Conservation (phyloP, 2,329 filamentous ascomycete genomes). For the Stachybotrys chartarum region DNA sequence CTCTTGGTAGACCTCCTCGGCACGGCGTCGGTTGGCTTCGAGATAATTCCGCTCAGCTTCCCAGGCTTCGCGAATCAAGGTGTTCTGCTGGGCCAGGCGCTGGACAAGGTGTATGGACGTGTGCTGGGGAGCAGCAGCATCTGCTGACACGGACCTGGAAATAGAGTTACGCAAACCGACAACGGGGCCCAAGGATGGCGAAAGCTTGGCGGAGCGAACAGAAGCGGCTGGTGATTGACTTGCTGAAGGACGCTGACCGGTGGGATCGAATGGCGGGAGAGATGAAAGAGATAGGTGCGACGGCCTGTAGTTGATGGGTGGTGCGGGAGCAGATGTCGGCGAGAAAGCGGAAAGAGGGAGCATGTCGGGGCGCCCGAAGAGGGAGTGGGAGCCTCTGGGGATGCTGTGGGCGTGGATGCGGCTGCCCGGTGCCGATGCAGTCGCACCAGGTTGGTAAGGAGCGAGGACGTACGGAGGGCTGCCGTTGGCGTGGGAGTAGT, state of each 20-base stretch:
- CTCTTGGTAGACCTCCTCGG: slow-evolving; percentile 48
- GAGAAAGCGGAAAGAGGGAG: background rate
- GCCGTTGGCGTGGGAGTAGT: slow-evolving; percentile 7
- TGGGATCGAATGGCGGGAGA: background rate
- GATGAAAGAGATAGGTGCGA: background rate
- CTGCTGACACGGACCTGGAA: slow-evolving; percentile 20
- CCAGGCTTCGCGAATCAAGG: slow-evolving; percentile 40
- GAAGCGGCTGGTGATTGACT: background rate
- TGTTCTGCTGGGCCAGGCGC: slow-evolving; percentile 34
- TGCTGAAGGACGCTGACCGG: background rate
- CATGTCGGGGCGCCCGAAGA: background rate
- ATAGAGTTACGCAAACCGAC: slow-evolving; percentile 13
- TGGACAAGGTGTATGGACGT: slow-evolving; percentile 28
- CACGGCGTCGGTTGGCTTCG: slow-evolving; percentile 45
- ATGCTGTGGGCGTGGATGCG: background rate
- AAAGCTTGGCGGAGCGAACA: background rate
- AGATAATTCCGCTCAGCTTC: slow-evolving; percentile 46
- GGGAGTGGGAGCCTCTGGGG: background rate
- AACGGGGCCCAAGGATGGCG: slow-evolving; percentile 8
- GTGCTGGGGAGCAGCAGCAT: slow-evolving; percentile 20
- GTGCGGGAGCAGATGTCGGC: background rate
- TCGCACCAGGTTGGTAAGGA: slow-evolving; percentile 1
- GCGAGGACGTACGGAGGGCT: slow-evolving; percentile 8
- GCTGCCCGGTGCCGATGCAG: background rate
- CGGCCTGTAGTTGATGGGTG: background rate